These are phyloP conservation scores for Thelonectria blattea DNA, from an alignment of 2,329 filamentous ascomycete species.

Conservation along the genomic window DNA sequence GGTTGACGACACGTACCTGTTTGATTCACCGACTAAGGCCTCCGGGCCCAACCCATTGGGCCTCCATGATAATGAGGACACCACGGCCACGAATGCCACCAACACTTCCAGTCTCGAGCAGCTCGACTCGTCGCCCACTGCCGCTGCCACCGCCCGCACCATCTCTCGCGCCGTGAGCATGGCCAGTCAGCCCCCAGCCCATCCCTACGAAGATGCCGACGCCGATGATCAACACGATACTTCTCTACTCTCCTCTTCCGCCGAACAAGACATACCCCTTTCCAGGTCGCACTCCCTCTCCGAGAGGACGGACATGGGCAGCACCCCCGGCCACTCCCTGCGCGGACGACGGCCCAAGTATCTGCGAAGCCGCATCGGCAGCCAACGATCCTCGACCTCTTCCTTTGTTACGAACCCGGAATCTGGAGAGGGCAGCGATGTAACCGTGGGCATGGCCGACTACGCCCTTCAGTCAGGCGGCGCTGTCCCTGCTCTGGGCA, in stretches of 20 bases:
- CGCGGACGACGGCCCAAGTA: constrained; percentile 61
- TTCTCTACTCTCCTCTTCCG: constrained; percentile 39
- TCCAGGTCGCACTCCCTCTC: constrained; percentile 42
- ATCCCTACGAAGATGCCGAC: constrained; percentile 35
- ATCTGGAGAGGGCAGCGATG: constrained; percentile 71
- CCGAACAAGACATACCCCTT: constrained; percentile 39
- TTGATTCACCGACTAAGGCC: constrained; percentile 53
- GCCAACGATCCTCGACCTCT: constrained; percentile 66
- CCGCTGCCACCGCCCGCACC: constrained; percentile 59
- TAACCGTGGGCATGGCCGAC: constrained; percentile 71
- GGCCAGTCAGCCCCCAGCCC: constrained; percentile 42
- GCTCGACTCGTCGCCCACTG: constrained; percentile 63
- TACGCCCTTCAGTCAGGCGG: constrained; percentile 85
- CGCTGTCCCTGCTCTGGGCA: constrained; percentile 64
- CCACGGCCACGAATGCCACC: constrained; percentile 42
- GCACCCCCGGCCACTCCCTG: constrained; percentile 54
- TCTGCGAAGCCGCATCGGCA: constrained; percentile 62
- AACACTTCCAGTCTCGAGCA: constrained; percentile 59
- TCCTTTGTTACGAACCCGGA: constrained; percentile 62
- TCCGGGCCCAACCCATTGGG: constrained; percentile 33
- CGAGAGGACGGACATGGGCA: constrained; percentile 51
- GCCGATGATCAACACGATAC: constrained; percentile 39
- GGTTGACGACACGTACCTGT: constrained; percentile 65
- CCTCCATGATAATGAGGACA: constrained; percentile 32
- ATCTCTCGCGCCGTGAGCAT: constrained; percentile 59